Evolutionary conservation across 192 early-diverging fungal genomes (phyloP).

Genomic region (Linnemannia zychae): DNA sequence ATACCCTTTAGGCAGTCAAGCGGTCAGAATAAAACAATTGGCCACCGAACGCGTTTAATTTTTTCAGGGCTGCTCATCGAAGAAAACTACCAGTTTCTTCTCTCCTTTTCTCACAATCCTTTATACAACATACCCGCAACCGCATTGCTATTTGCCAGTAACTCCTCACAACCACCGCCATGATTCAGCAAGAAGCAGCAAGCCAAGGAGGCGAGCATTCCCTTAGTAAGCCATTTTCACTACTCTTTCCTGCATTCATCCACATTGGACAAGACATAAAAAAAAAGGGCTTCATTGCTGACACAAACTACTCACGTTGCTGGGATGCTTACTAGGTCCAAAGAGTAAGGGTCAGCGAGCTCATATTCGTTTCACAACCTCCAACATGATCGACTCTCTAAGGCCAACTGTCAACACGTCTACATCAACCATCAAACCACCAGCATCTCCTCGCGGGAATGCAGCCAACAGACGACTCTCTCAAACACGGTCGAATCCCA

Average conservation of each 20-base stretch:
- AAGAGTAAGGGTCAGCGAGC: neutral
- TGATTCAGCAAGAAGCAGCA: neutral
- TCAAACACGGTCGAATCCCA: neutral
- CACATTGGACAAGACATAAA: neutral
- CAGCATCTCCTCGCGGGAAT: neutral
- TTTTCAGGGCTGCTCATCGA: neutral
- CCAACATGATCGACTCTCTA: neutral
- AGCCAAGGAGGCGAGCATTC: neutral
- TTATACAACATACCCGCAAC: neutral
- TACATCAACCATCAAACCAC: neutral
- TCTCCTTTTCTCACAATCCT: neutral
- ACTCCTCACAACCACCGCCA: neutral
- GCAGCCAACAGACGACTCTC: neutral
- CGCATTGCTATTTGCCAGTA: neutral
- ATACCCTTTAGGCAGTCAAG: neutral
- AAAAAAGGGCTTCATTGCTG: neutral
- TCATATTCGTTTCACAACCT: neutral
- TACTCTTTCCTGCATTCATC: neutral
- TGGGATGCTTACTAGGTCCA: neutral
- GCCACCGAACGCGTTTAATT: too few species aligned
- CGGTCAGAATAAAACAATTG: neutral
- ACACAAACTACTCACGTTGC: neutral
- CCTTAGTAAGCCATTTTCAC: neutral
- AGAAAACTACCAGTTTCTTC: neutral
- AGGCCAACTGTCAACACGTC: neutral